Conservation (phyloP, 2,329 filamentous ascomycete species). For the Neonectria neomacrospora region DNA sequence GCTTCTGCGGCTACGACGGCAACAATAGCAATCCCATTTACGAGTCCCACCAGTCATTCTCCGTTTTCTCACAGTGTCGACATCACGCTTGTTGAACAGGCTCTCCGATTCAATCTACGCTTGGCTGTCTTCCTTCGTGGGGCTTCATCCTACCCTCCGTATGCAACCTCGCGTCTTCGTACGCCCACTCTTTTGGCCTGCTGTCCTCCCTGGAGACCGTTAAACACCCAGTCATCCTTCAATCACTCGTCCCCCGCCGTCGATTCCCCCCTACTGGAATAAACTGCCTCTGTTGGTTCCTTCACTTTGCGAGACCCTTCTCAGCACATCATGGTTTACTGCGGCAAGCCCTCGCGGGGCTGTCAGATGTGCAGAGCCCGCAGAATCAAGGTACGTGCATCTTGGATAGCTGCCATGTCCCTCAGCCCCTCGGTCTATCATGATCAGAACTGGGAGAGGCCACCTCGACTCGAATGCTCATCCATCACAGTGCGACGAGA, state of each 20-base stretch:
- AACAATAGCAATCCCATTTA: not conserved
- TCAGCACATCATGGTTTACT: conserved; percentile 67
- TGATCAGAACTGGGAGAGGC: conserved; percentile 1
- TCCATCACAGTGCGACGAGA: conserved; percentile 70
- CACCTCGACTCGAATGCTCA: conserved; percentile 22
- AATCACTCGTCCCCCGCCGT: conserved; percentile 19
- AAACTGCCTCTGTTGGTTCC: conserved; percentile 5
- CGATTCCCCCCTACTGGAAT: conserved; percentile 16
- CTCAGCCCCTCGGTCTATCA: not conserved
- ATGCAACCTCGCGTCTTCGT: conserved; percentile 46
- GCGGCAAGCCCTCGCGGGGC: conserved; percentile 73
- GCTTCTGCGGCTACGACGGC: not conserved
- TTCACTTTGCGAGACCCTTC: not conserved
- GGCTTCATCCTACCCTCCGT: conserved; percentile 27
- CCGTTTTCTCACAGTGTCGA: conserved; percentile 12
- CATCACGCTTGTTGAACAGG: conserved; percentile 10
- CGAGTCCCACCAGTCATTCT: not conserved
- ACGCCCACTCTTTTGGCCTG: conserved; percentile 35
- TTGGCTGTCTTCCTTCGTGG: conserved; percentile 28
- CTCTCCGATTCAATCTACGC: conserved; percentile 25
- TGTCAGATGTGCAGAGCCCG: conserved; percentile 80
- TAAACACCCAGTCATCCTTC: conserved; percentile 31
- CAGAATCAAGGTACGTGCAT: conserved; percentile 73
- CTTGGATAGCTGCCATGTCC: not conserved
- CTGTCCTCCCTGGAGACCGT: conserved; percentile 39